These are phyloP conservation scores for Suillus bovinus DNA, from an alignment of 768 basidiomycete species.

Conservation along the genomic window DNA sequence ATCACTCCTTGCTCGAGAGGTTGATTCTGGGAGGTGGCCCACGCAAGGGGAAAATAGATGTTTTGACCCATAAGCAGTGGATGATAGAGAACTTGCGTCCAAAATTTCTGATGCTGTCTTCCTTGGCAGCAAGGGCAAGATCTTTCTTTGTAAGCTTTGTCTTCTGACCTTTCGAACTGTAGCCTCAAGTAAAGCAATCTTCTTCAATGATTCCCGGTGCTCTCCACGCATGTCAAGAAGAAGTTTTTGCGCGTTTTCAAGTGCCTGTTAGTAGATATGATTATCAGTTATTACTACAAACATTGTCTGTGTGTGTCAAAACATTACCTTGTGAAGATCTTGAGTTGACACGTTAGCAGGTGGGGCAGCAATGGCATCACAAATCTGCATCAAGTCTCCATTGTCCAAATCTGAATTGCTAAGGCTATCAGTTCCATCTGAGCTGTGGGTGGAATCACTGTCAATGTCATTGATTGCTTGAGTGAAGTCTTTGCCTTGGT, in stretches of 20 bases:
- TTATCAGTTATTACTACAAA: background rate
- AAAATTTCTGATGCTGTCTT: background rate
- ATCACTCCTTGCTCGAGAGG: background rate
- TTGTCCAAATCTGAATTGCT: background rate
- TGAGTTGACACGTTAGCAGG: background rate
- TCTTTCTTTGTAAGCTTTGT: background rate
- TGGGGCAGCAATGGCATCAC: background rate
- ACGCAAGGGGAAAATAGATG: background rate
- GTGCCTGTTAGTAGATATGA: background rate
- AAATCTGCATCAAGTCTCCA: background rate
- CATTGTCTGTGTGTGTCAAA: background rate
- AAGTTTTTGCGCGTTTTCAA: background rate
- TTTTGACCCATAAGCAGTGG: conserved; percentile 1
- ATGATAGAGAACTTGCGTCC: background rate
- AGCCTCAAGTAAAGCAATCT: background rate
- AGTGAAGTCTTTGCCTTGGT: no score
- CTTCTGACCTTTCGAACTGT: background rate
- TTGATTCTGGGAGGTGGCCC: background rate
- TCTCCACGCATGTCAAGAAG: background rate
- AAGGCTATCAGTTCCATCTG: background rate
- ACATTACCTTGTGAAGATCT: background rate
- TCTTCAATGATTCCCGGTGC: background rate
- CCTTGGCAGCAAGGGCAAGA: background rate
- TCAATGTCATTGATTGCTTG: no score
- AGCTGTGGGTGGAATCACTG: background rate